Evolutionary conservation across 2,329 filamentous ascomycete genomes (phyloP).

Genomic region (Neophaeococcomyces mojaviensis): DNA sequence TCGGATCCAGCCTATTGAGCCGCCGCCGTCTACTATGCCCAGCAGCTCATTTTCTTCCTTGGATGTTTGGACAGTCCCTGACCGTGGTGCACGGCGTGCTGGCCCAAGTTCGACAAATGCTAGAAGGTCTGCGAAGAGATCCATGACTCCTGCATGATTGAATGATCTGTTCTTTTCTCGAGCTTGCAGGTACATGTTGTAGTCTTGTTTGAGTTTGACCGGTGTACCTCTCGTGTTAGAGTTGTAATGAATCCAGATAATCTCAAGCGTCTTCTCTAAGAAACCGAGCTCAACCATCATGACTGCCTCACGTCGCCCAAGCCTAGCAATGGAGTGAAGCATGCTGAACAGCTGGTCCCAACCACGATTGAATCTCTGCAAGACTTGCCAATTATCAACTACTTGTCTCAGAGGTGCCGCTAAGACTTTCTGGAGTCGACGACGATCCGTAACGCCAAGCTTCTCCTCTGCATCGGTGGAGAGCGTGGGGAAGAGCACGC

Average conservation of each 20-base stretch:
- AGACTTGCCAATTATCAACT: conserved; percentile 52
- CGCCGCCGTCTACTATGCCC: conserved; percentile 10
- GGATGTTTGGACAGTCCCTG: conserved; percentile 35
- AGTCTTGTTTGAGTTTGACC: conserved; percentile 27
- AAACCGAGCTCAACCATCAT: conserved; percentile 56
- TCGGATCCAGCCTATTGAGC: conserved; percentile 37
- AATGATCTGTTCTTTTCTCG: conserved; percentile 42
- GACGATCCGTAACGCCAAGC: conserved; percentile 1
- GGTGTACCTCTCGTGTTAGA: conserved; percentile 10
- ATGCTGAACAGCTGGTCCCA: conserved; percentile 73
- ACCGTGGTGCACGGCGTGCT: conserved; percentile 23
- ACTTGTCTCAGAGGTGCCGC: conserved; percentile 38
- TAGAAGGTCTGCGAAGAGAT: conserved; percentile 33
- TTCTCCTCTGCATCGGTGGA: conserved; percentile 4
- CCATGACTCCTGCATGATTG: conserved; percentile 35
- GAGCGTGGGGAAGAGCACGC: conserved; percentile 10
- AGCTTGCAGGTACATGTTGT: conserved; percentile 36
- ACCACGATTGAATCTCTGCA: conserved; percentile 55
- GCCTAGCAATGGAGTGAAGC: conserved; percentile 56
- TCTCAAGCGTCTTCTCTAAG: conserved; percentile 50
- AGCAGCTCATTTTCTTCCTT: conserved; percentile 28
- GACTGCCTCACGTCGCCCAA: conserved; percentile 53
- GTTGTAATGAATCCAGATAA: conserved; percentile 45
- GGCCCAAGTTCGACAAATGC: conserved; percentile 27
- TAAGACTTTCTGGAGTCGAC: conserved; percentile 19